Evolutionary conservation across 2,329 filamentous ascomycete species (phyloP), one percentile per base, ranked within the genome.

Genomic region (Cladosporium phlei): DNA sequence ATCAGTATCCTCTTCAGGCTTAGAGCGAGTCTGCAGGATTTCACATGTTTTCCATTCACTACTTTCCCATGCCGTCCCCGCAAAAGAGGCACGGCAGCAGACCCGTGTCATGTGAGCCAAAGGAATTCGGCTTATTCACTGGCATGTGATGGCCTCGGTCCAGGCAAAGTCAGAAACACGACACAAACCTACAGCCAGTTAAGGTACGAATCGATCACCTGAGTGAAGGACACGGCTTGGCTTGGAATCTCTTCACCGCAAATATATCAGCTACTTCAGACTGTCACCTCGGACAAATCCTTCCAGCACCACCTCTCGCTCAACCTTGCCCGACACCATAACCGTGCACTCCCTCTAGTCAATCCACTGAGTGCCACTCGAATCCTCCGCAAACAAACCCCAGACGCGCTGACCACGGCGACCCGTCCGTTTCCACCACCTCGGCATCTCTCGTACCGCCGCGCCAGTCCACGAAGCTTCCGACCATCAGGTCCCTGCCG

Each of bases 391-490:
- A 22, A 32, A 45, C 42, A n/a, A 25, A 29, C 42, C 42, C 42
- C 42, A 35, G 42, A 45, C 32, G n/a, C 11, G 42, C 42, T 45
- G 42, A 45, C 42, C 42, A 45, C 16, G 24, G n/a, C n/a, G n/a
- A n/a, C n/a, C n/a, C n/a, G n/a, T n/a, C n/a, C 24, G n/a, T n/a
- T 17, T 37, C 17, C 24, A 28, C 42, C 42, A 45, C 42, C 42
- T 45, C 42, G 42, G 42, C 42, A 45, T 37, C 42, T 45, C 22
- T 22, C 11, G 28, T 32, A 16, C 42, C 32, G 27, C 33, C 42
- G 42, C 42, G 30, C 42, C 42, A 45, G 32, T 14, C 30, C 42
- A 29, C 16, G 22, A 45, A 45, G 24, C 25, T 37, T 45, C 42
- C 42, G 42, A 45, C 32, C 24, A 24, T 9, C 42, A 14, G 2